Percentiles rank a stretch among this genome's conserved stretches.
Evolutionary conservation across 495 filamentous ascomycete genomes (phyloP).

Genomic region (Staphylotrichum longicolle): DNA sequence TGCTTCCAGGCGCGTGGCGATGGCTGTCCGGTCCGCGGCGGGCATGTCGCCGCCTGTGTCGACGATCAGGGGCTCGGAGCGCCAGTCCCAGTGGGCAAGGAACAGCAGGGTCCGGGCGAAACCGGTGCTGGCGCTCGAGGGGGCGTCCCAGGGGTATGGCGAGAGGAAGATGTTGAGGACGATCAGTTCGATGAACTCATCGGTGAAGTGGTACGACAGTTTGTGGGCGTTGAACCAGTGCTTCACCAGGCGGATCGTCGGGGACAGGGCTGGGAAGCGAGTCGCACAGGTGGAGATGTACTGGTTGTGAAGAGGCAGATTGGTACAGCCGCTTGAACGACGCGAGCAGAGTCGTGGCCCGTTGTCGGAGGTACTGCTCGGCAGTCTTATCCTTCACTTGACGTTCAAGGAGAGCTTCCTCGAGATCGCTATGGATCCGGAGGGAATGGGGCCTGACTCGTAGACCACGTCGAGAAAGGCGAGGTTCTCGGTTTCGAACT

Average conservation of each 20-base stretch:
- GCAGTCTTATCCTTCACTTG: slow-evolving; percentile 68
- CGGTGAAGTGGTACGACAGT: slow-evolving; percentile 67
- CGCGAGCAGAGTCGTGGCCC: slow-evolving; percentile 64
- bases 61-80: slow-evolving; percentile 72
- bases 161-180: slow-evolving; percentile 72
- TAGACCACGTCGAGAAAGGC: slow-evolving; percentile 82
- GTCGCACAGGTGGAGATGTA: slow-evolving; percentile 74
- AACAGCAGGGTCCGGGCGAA: slow-evolving; percentile 77
- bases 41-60: slow-evolving; percentile 62
- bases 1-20: slow-evolving; percentile 69
- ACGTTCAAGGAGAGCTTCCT: slow-evolving; percentile 75
- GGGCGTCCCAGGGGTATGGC: slow-evolving; percentile 75
- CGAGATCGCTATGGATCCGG: slow-evolving; percentile 77
- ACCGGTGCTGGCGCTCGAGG: slow-evolving; percentile 74
- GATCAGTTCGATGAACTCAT: slow-evolving; percentile 81
- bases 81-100: slow-evolving; percentile 89
- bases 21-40: slow-evolving; percentile 54
- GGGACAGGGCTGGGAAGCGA: slow-evolving; percentile 74
- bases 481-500: slow-evolving; percentile 64
- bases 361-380: slow-evolving; percentile 60
- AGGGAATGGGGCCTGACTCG: slow-evolving; percentile 64
- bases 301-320: slow-evolving; percentile 75
- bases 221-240: slow-evolving; percentile 86
- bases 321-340: slow-evolving; percentile 66
- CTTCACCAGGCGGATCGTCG: slow-evolving; percentile 84